These are phyloP conservation scores for Trichoderma hamatum DNA, from an alignment of 2,329 filamentous ascomycete species.

Conservation along the genomic window DNA sequence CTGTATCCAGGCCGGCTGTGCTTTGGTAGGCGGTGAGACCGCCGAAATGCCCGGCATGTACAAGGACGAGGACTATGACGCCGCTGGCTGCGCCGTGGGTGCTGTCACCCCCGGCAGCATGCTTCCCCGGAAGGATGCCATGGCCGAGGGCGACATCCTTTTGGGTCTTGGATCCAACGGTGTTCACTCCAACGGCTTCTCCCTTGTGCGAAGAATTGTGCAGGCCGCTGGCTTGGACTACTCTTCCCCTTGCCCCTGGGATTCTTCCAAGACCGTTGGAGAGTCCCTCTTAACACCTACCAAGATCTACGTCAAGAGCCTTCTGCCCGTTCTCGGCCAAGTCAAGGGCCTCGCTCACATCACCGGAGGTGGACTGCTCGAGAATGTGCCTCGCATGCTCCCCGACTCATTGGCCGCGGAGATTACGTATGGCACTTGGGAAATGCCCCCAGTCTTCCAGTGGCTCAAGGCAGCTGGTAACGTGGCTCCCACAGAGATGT, in stretches of 20 bases:
- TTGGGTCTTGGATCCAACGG: conserved; percentile 84
- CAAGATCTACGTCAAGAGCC: conserved; percentile 85
- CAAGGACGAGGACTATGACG: conserved; percentile 85
- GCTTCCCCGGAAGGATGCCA: conserved; percentile 74
- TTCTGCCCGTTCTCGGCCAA: conserved; percentile 68
- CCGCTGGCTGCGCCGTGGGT: conserved; percentile 86
- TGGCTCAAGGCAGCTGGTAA: conserved; percentile 81
- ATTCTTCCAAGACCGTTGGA: conserved; percentile 64
- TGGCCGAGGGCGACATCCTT: conserved; percentile 82
- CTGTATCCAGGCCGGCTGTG: conserved; percentile 82
- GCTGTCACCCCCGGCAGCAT: conserved; percentile 71
- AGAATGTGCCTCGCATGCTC: conserved; percentile 95
- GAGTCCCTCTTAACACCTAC: conserved; percentile 84
- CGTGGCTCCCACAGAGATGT: conserved; percentile 78
- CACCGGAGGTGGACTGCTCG: conserved; percentile 87
- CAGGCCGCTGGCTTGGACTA: conserved; percentile 72
- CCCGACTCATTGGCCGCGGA: conserved; percentile 76
- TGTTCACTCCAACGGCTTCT: conserved; percentile 96
- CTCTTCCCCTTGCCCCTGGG: conserved; percentile 76
- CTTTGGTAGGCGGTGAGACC: conserved; percentile 94
- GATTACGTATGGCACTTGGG: conserved; percentile 77
- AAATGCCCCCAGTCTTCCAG: conserved; percentile 75
- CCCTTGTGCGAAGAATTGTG: conserved; percentile 89
- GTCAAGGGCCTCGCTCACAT: conserved; percentile 96
- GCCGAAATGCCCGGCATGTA: conserved; percentile 99